phyloP scores from a whole-genome alignment of 148 eudicot genomes.

The Dysphania ambrosioides region DNA sequence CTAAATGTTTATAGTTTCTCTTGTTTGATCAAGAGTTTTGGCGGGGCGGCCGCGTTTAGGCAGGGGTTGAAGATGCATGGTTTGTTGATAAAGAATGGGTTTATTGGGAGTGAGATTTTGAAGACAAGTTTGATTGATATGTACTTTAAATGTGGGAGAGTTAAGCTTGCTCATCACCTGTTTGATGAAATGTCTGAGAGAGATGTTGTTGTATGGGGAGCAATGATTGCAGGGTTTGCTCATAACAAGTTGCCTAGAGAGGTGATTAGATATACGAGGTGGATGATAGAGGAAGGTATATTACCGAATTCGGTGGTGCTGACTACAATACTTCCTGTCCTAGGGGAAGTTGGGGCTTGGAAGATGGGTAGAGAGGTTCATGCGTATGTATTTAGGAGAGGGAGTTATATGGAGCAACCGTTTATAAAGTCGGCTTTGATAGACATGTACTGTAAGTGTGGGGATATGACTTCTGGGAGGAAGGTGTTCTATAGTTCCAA shows the following conservation, averaged over 20 bases:
- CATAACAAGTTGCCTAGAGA: constrained; percentile 59
- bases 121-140: constrained; percentile 74
- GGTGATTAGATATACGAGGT: constrained; percentile 52
- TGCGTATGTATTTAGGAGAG: constrained; percentile 66
- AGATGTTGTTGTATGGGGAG: constrained; percentile 88
- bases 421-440: constrained; percentile 72
- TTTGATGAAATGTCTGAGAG: constrained; percentile 66
- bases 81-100: constrained; percentile 76
- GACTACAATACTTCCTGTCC: constrained; percentile 59
- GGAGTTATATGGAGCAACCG: constrained; percentile 50
- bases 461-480: constrained; percentile 68
- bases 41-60: constrained; percentile 54
- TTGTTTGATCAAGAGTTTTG: constrained; percentile 84
- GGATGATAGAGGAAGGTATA: constrained; percentile 61
- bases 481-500: constrained; percentile 56
- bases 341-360: constrained; percentile 56
- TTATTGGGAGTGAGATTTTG: constrained; percentile 43
- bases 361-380: constrained; percentile 72
- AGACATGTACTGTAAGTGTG: constrained; percentile 95
- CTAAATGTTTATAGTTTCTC: constrained; percentile 73
- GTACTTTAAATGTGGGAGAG: constrained; percentile 89
- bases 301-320: constrained; percentile 66
- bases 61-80: constrained; percentile 72
- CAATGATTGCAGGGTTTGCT: constrained; percentile 80
- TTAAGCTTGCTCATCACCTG: constrained; percentile 56